Evolutionary conservation across 2,329 filamentous ascomycete genomes (phyloP).

Genomic region (Phialophora chinensis): DNA sequence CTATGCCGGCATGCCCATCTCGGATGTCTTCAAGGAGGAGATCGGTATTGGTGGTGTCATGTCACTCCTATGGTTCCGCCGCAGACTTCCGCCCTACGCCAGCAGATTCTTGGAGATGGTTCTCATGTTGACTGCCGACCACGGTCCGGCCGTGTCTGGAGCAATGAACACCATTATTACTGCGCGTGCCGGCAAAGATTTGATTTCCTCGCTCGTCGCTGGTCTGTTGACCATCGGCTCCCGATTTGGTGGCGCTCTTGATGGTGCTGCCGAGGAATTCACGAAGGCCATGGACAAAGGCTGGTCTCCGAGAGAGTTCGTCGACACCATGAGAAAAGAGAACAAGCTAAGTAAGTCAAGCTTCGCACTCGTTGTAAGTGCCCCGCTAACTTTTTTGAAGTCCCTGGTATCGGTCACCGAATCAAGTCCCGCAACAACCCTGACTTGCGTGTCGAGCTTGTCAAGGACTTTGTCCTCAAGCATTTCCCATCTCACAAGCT

Average conservation of each 20-base stretch:
- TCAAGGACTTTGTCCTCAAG: constrained; percentile 98
- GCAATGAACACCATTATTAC: constrained; percentile 99
- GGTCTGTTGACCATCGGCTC: constrained; percentile 98
- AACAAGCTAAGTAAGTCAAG: constrained; percentile 86
- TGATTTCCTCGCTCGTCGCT: constrained; percentile 92
- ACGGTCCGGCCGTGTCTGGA: constrained; percentile 98
- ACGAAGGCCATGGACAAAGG: constrained; percentile 98
- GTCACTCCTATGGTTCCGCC: constrained; percentile 99
- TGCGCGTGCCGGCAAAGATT: constrained; percentile 97
- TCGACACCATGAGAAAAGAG: constrained; percentile 98
- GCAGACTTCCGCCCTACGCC: constrained; percentile 91
- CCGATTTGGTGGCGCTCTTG: constrained; percentile 96
- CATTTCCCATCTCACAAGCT: constrained; percentile 98
- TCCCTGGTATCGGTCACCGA: constrained; percentile 97
- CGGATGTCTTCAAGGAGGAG: constrained; percentile 98
- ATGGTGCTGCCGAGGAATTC: constrained; percentile 98
- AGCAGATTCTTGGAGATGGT: constrained; percentile 99
- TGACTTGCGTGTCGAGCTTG: constrained; percentile 97
- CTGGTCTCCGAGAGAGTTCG: constrained; percentile 96
- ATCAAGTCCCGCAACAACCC: constrained; percentile 99
- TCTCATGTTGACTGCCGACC: constrained; percentile 98
- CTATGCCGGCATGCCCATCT: constrained; percentile 99
- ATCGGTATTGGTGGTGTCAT: constrained; percentile 99
- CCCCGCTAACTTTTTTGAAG: constrained; percentile 49
- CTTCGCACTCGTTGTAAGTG: constrained; percentile 19